Base-by-base conservation (phyloP, 805 yeast species). In the Ogataea henricii region DNA sequence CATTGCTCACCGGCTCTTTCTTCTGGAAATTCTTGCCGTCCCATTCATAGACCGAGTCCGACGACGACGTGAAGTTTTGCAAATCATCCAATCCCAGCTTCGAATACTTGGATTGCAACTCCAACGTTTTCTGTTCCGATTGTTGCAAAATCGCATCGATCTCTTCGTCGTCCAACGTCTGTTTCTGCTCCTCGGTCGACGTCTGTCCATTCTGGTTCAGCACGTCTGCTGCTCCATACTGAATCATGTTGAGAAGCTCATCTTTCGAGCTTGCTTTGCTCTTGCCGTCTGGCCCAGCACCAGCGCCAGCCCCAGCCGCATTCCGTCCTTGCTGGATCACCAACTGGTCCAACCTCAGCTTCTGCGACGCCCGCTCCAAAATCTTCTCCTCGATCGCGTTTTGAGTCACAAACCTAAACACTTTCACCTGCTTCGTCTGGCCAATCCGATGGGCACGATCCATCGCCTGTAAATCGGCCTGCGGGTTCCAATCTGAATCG, bases 401-500 rank as follows among this genome's bases (percentile, higher is more conserved):
- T 58, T 86, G 91, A 4, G 94, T 85, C 45, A 87, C 79, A 53
- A 87, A 79, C 67, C 95, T 73, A 60, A 81, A 87, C 2, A 87
- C 94, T 59, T 79, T 82, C 23, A 87, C 95, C 64, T 87, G 95
- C 56, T 86, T 87, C 38, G 85, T 87, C 64, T 87, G 95, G 6
- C 95, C 95, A 62, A 87, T 87, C 74, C 95, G 78, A 66, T 87
- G 95, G 0, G 94, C 94, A 71, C 95, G 77, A 63, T 87, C 95
- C 94, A 87, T 87, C 1, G 92, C 92, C 66, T 87, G 95, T 55
- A 87, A 75, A 73, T 87, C 95, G 3, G 92, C 94, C 62, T 87
- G 95, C 1, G 95, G 95, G 56, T 87, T 87, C 95, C 95, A 87
- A 64, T 87, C 95, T 3, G 90, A 83, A 67, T 87, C 95, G 62